Conservation (phyloP, 2,329 filamentous ascomycete species). For the Helminthosporium solani region DNA sequence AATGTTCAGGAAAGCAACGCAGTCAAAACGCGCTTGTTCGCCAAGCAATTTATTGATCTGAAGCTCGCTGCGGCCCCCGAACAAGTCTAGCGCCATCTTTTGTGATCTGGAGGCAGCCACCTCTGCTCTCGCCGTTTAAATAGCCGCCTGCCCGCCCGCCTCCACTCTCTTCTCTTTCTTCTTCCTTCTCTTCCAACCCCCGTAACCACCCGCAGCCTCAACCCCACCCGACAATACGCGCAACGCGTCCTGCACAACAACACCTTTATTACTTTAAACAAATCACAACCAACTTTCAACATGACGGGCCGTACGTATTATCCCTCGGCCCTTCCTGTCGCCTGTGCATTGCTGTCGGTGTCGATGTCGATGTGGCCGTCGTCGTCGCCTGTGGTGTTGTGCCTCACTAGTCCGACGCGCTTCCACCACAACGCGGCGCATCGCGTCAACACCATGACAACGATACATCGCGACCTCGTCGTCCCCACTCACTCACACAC, state of each 20-base stretch:
- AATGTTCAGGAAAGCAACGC: background rate
- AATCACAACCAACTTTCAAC: conserved; percentile 29
- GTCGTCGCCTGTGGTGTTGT: conserved; percentile 24
- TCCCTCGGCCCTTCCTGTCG: conserved; percentile 12
- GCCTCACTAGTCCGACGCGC: conserved; percentile 26
- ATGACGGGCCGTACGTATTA: conserved; percentile 49
- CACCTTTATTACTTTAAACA: conserved; percentile 24
- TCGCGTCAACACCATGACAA: conserved; percentile 9
- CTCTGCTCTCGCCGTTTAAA: conserved; percentile 22
- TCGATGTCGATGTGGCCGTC: conserved; percentile 13
- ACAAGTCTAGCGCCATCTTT: conserved; percentile 22
- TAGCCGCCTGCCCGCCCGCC: conserved; percentile 18
- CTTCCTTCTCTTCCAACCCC: conserved; percentile 17
- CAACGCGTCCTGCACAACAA: conserved; percentile 15
- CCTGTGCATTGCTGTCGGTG: conserved; percentile 21
- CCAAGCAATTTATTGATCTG: conserved; percentile 18
- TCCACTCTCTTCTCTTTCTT: conserved; percentile 10
- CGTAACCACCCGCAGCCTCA: conserved; percentile 14
- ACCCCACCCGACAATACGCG: conserved; percentile 6
- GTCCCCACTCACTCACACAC: conserved; percentile 14
- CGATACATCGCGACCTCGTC: conserved; percentile 17
- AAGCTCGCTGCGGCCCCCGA: conserved; percentile 15
- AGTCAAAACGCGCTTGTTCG: conserved; percentile 19
- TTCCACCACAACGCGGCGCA: conserved; percentile 14
- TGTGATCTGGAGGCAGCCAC: conserved; percentile 29